These are phyloP conservation scores for Alternaria rosae DNA, from an alignment of 2,329 filamentous ascomycete species.

Conservation along the genomic window DNA sequence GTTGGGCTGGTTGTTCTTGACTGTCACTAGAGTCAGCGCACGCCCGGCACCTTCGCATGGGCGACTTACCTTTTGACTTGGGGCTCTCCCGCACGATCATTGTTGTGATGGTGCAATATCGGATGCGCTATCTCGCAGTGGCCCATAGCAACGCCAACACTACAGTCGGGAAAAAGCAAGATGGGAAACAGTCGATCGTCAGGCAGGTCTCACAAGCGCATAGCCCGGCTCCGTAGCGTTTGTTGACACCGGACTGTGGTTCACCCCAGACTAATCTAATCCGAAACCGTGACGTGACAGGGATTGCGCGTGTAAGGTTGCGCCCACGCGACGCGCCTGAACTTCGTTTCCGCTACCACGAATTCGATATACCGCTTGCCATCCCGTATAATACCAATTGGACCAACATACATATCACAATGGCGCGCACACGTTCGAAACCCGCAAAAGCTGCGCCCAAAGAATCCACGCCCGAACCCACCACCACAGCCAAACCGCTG, in stretches of 20 bases:
- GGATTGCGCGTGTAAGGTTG: constrained; percentile 39
- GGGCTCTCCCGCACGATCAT: constrained; percentile 60
- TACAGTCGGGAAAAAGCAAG: background rate
- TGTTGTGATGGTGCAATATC: constrained; percentile 32
- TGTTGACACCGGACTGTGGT: constrained; percentile 35
- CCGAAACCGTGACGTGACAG: constrained; percentile 36
- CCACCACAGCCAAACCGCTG: constrained; percentile 37
- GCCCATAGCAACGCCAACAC: constrained; percentile 40
- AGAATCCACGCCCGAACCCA: constrained; percentile 32
- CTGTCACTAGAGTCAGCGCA: constrained; percentile 30
- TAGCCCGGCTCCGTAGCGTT: constrained; percentile 11
- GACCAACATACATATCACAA: constrained; percentile 18
- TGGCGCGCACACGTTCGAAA: constrained; percentile 49
- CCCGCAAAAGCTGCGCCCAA: constrained; percentile 24
- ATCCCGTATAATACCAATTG: background rate
- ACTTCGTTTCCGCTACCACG: background rate
- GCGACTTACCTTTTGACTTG: constrained; percentile 49
- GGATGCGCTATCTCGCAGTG: constrained; percentile 16
- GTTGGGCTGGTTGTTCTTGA: constrained; percentile 51
- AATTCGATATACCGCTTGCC: background rate
- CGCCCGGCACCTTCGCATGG: background rate
- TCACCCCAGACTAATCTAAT: constrained; percentile 27
- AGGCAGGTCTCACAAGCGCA: constrained; percentile 3
- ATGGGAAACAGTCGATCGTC: background rate
- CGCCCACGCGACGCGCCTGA: constrained; percentile 21